A percentile compares a stretch with the other conserved stretches of the same genome.
Conservation (phyloP, 2,329 filamentous ascomycete genomes). For the Claviceps sp. region DNA sequence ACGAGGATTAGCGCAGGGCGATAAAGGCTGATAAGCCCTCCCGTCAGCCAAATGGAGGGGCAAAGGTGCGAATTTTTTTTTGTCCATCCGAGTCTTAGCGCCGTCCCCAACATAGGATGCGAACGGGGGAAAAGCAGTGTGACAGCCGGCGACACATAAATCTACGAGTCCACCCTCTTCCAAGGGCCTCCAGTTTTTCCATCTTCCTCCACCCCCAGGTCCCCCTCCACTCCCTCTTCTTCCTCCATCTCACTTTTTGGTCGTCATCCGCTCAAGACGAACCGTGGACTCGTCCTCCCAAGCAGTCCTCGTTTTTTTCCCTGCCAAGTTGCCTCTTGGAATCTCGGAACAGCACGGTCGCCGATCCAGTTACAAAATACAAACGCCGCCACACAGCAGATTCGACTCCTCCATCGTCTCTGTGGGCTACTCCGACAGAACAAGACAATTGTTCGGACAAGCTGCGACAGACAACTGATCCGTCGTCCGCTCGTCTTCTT, state of each 20-base stretch:
- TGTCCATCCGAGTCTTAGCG: constrained; percentile 6
- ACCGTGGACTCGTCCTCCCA: constrained; percentile 18
- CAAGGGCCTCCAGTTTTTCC: constrained; percentile 4
- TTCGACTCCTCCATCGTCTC: constrained; percentile 31
- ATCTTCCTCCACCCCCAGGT: constrained; percentile 3
- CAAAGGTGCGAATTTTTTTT: constrained; percentile 12
- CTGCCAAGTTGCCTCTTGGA: constrained; percentile 20
- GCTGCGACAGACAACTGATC: constrained; percentile 8
- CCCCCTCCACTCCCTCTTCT: constrained; percentile 5
- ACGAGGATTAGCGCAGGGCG: constrained; percentile 8
- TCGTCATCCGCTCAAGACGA: constrained; percentile 31
- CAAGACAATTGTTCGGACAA: background rate
- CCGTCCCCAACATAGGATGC: background rate
- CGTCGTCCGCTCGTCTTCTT: constrained; percentile 8
- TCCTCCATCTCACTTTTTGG: constrained; percentile 22
- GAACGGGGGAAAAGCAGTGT: constrained; percentile 9
- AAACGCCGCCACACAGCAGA: constrained; percentile 28
- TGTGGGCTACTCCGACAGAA: constrained; percentile 14
- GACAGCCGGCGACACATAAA: constrained; percentile 9
- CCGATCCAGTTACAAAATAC: constrained; percentile 15
- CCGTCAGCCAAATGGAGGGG: constrained; percentile 10
- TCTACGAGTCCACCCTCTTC: constrained; percentile 5
- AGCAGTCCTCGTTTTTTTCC: constrained; percentile 14
- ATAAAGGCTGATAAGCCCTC: constrained; percentile 14
- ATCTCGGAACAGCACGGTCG: constrained; percentile 19